A percentile compares a stretch with the other conserved stretches of the same genome.
Conservation (phyloP, 306 rosid species). For the Clitoria ternatea region DNA sequence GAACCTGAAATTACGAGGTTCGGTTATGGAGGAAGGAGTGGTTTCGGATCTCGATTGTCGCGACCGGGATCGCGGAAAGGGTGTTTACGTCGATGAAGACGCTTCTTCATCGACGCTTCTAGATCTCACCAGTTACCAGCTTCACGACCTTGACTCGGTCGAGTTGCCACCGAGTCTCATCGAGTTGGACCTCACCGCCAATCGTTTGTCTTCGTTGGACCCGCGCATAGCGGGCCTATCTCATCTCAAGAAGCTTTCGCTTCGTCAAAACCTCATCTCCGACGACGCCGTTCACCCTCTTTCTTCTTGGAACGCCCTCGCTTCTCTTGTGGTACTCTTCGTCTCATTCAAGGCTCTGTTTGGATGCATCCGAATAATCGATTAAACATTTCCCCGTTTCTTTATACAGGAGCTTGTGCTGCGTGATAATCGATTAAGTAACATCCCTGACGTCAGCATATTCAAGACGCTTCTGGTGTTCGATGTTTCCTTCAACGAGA, state of each 20-base stretch:
- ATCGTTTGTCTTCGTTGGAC: slow-evolving; percentile 73
- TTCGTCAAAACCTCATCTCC: slow-evolving; percentile 78
- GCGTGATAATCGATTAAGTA: slow-evolving; percentile 73
- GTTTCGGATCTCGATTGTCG: too few species aligned
- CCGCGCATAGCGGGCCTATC: slow-evolving; percentile 67
- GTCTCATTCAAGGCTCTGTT: not conserved
- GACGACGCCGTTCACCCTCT: slow-evolving; percentile 61
- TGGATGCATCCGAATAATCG: not conserved
- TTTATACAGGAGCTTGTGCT: slow-evolving; percentile 63
- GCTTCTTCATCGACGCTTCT: slow-evolving; percentile 60
- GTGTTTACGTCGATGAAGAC: slow-evolving; percentile 29
- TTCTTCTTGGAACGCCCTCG: slow-evolving; percentile 59
- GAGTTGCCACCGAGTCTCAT: slow-evolving; percentile 63
- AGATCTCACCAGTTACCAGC: slow-evolving; percentile 80
- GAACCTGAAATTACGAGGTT: not conserved
- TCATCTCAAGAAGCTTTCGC: slow-evolving; percentile 70
- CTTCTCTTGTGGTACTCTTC: slow-evolving; percentile 53
- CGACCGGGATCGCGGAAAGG: too few species aligned
- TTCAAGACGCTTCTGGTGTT: slow-evolving; percentile 67
- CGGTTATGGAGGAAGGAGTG: slow-evolving; percentile 23
- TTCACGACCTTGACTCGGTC: slow-evolving; percentile 74
- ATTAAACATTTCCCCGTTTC: not conserved
- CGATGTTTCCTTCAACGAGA: slow-evolving; percentile 83
- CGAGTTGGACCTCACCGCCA: slow-evolving; percentile 88
- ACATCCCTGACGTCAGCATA: slow-evolving; percentile 68